Base-by-base conservation (phyloP, 768 basidiomycete species). In the Pisolithus sp. region DNA sequence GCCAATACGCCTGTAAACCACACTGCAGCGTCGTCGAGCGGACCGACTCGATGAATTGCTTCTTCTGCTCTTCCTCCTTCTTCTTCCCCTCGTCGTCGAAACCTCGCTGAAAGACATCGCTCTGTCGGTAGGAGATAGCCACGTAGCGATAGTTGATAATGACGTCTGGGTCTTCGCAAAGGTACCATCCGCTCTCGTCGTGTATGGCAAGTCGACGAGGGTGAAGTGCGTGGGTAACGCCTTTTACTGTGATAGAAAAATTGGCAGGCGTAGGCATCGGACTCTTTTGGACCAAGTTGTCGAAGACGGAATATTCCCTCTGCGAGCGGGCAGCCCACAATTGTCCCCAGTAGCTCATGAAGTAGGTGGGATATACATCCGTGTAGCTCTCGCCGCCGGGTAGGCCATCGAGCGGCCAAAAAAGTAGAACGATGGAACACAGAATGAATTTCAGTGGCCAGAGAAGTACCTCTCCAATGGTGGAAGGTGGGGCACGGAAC, bases 311-410 rank as follows among this genome's bases (percentile, higher is more conserved):
- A 42, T 56, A 36, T 15, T 61, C 60, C 40, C 23, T 61, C 2
- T 17, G n/a, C 5, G 60, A 61, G 26, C 60, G 60, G 9, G 60
- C 59, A 20, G 60, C 53, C 59, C 59, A 61, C 42, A 61, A 38
- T 34, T 61, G 60, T 3, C 57, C 50, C 28, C 39, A 53, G 46
- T 53, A 61, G 1, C 57, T 45, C 5, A 54, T 48, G 12, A 21
- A 26, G 15, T 58, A 61, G 7, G 24, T 2, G 4, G 47, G 48
- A 50, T 50, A 50, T 8, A 36, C 28, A 6, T 50, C 50, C 9
- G 42, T 57, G 30, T 55, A 55, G 20, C 9, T n/a, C 20, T 7
- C 39, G 1, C 6, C 50, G 24, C 9, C 28, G 15, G 44, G 41
- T 7, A 49, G 24, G 9, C 24, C 38, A 31, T 48, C 13, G 50